Evolutionary conservation across 441 rosid species (phyloP), one percentile per base, ranked within the genome.

Genomic region (Gossypium armourianum): DNA sequence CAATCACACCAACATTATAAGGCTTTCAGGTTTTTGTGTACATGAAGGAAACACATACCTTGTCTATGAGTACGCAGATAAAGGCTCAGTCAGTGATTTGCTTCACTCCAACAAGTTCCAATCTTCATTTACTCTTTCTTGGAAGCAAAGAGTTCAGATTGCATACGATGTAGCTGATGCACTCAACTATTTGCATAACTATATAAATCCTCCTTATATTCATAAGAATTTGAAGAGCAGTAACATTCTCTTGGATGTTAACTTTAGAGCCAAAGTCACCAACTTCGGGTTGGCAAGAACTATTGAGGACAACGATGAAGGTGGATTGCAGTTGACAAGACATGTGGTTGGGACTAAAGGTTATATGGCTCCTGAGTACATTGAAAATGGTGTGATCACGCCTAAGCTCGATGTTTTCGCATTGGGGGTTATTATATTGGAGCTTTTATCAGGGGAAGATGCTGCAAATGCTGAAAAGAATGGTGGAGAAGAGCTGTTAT

Each of bases 311-410:
- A 72, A 73, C 16, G 82, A 74, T 21, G 75, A 79, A 16, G 87
- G 86, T 1, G 85, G 81, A 4, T 52, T 86, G 76, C 94, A 87
- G 72, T 59, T 89, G 67, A 93, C 97, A 0, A 84, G 93, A 54
- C 97, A 91, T 29, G 97, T 93, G 26, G 84, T 90, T 3, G 97
- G 96, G 49, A 87, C 89, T 19, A 88, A 91, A 24, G 96, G 97
- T 17, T 93, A 91, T 65, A 79, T 90, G 90, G 88, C 98, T 10
- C 98, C 98, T 0, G 97, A 93, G 75, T 93, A 89, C 72, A 70
- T 90, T 0, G 94, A 93, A 75, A 89, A 90, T 53, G 98, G 98
- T 49, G 78, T 89, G 13, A 82, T 90, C 65, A 88, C 96, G 32
- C 85, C 96, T 0, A 85, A 88, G 43, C 75, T 93, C 3, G 98